Conservation (phyloP, 176 grass and related monocot genomes). For the Oryza nivara region DNA sequence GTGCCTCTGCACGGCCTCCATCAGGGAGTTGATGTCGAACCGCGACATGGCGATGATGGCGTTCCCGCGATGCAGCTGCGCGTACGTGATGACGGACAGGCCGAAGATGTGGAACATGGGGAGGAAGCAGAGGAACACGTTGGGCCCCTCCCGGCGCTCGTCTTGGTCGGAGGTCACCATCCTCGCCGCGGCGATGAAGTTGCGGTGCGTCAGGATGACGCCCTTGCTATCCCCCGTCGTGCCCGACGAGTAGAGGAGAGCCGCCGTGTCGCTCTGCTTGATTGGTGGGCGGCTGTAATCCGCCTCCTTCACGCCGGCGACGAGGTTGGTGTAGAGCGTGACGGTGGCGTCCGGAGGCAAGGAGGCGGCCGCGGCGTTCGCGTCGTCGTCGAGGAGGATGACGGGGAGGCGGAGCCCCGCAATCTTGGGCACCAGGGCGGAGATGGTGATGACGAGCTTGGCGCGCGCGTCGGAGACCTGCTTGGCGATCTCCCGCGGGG, state of each 20-base stretch:
- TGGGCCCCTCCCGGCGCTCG: conserved; percentile 55
- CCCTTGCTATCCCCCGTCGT: conserved; percentile 96
- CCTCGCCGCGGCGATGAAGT: conserved; percentile 66
- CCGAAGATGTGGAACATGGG: conserved; percentile 99
- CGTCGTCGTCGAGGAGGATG: conserved; percentile 59
- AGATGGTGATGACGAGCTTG: conserved; percentile 66
- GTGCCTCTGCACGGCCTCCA: conserved; percentile 63
- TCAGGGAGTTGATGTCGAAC: conserved; percentile 65
- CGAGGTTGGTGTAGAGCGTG: conserved; percentile 61
- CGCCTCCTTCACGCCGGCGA: conserved; percentile 36
- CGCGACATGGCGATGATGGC: conserved; percentile 64
- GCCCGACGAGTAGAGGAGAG: conserved; percentile 90
- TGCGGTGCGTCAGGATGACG: conserved; percentile 83
- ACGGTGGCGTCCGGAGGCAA: conserved; percentile 19
- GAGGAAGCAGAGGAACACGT: conserved; percentile 92
- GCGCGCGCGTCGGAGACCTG: conserved; percentile 61
- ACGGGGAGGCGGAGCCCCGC: conserved; percentile 54
- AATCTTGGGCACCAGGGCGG: conserved; percentile 57
- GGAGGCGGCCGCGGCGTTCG: not conserved
- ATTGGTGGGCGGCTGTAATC: conserved; percentile 54
- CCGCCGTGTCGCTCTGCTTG: conserved; percentile 64
- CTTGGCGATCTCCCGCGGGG: conserved; percentile 68
- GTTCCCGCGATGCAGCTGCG: conserved; percentile 76
- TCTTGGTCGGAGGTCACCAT: conserved; percentile 78
- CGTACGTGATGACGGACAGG: conserved; percentile 67